Base-by-base conservation (phyloP, 352 stramenopile genomes). In the Globisporangium spinosum region DNA sequence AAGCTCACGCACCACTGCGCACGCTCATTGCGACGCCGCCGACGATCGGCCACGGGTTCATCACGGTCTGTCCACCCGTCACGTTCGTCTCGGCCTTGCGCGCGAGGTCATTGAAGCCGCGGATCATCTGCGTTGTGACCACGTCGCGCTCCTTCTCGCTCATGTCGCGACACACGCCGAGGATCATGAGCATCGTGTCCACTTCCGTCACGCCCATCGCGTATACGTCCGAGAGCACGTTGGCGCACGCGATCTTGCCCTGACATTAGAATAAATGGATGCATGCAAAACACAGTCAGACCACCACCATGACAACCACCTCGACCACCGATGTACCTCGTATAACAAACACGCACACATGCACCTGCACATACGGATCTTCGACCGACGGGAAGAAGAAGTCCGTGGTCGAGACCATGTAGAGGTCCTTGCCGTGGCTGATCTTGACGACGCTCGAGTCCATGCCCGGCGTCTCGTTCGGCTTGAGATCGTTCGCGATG, bases 371-470 rank as follows among this genome's bases (percentile, higher is more conserved):
- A 72, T 98, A 98, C 1, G 95, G 95, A 65, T 97, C 94, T 73
- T 98, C 92, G 56, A 98, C 92, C 22, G 93, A 83, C 3, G 95
- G 95, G 78, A 98, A 98, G 81, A 98, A 98, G 67, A 98, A 98
- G 77, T 98, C 95, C 29, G 95, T 98, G 15, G 93, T 98, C 57
- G 87, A 97, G 68, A 98, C 92, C 56, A 91, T 74, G 64, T 95
- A 97, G 65, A 98, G 75, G 62, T 93, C 89, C 38, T 75, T 77
- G 27, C 80, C 82, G 67, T 94, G 83, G n/a, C 76, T 71, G 62
- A 95, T 97, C 71, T 95, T 93, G 58, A 97, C 86, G 12, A 98
- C 89, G 54, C 87, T 97, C 75, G 89, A 95, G 79, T 96, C 89
- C 86, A 96, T 93, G 8, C 89, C 89, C 0, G 89, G 87, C 34